Percentiles rank a stretch among this genome's conserved stretches.
Conservation (phyloP, 208 protist species). For the Lotmaria passim region DNA sequence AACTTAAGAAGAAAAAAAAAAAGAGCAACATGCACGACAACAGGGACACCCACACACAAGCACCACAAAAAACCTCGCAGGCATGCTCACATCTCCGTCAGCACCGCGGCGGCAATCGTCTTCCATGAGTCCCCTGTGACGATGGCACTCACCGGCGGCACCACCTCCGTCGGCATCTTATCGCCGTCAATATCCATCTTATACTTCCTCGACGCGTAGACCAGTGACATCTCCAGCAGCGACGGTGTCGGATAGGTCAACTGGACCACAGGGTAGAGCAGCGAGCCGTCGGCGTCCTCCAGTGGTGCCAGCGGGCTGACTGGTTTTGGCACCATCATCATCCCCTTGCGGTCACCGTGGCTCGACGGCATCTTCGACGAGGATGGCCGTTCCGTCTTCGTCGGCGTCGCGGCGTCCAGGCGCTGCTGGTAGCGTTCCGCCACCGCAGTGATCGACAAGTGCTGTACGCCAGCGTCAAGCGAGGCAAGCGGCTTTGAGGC, state of each 20-base stretch:
- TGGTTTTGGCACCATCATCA: slow-evolving; percentile 29
- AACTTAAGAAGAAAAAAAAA: slow-evolving; percentile 24
- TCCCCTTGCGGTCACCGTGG: slow-evolving; percentile 31
- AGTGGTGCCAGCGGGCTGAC: slow-evolving; percentile 28
- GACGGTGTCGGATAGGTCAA: slow-evolving; percentile 47
- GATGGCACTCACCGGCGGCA: slow-evolving; percentile 20
- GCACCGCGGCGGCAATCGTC: slow-evolving; percentile 52
- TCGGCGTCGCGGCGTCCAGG: slow-evolving; percentile 8
- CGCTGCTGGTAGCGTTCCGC: slow-evolving; percentile 35
- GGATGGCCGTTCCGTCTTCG: slow-evolving; percentile 25
- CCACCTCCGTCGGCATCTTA: slow-evolving; percentile 36
- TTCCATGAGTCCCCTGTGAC: slow-evolving; percentile 28
- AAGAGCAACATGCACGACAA: neutral
- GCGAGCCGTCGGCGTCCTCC: slow-evolving; percentile 18
- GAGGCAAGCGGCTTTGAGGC: neutral
- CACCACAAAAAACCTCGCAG: neutral
- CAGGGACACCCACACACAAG: slow-evolving; percentile 5
- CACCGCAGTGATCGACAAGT: slow-evolving; percentile 22
- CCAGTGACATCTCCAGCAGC: slow-evolving; percentile 53
- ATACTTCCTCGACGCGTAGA: slow-evolving; percentile 80
- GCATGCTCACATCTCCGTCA: slow-evolving; percentile 51
- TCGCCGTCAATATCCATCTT: slow-evolving; percentile 67
- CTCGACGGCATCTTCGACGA: slow-evolving; percentile 22
- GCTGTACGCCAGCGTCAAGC: slow-evolving; percentile 3
- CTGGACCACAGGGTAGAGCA: slow-evolving; percentile 55